phyloP scores from a whole-genome alignment of 306 rosid species.

The Acacia melanoxylon region DNA sequence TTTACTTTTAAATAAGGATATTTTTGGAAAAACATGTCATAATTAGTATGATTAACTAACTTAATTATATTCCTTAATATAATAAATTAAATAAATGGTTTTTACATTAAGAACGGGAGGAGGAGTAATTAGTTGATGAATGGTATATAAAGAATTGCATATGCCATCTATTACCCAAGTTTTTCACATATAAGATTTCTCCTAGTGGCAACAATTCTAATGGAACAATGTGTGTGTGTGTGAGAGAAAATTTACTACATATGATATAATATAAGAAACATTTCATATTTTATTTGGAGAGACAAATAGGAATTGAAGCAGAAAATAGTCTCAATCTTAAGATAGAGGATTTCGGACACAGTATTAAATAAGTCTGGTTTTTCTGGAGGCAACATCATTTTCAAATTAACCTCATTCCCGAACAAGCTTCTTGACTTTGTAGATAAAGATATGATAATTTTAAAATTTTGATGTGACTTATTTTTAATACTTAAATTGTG shows the following conservation, averaged over 20 bases:
- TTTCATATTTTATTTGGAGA: not conserved
- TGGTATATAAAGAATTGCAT: too few species aligned
- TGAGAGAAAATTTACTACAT: not conserved
- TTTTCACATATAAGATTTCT: not conserved
- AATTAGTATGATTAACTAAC: too few species aligned
- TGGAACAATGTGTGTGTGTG: not conserved
- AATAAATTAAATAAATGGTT: too few species aligned
- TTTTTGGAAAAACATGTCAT: too few species aligned
- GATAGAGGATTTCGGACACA: not conserved
- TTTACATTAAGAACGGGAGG: too few species aligned
- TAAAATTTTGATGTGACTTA: not conserved
- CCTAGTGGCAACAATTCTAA: not conserved
- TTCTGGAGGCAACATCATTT: not conserved
- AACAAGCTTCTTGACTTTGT: not conserved
- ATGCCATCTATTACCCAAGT: too few species aligned
- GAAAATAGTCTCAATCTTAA: constrained; percentile 3
- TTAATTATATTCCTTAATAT: too few species aligned
- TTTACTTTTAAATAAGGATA: too few species aligned
- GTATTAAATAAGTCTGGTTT: not conserved
- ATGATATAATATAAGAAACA: not conserved
- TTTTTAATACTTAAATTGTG: not conserved
- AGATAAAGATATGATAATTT: not conserved
- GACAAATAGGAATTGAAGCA: not conserved
- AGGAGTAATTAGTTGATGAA: not conserved
- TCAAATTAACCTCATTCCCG: not conserved